Evolutionary conservation across 495 filamentous ascomycete species (phyloP), one percentile per base, ranked within the genome.

Genomic region (Talaromyces thailandensis): DNA sequence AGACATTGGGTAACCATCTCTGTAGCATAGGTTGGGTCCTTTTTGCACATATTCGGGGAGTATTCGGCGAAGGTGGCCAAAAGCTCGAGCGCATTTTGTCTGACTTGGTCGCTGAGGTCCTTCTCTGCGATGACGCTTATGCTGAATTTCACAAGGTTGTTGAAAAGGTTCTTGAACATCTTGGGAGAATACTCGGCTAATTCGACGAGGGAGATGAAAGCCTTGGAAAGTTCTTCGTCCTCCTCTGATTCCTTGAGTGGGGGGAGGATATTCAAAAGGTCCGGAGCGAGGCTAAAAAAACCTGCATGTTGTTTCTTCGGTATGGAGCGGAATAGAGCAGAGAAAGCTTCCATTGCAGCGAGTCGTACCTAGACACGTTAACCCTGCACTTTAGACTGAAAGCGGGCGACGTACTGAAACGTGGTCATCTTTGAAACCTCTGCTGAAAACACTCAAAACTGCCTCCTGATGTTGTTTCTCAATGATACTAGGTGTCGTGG

Each of bases 1-100:
- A 99, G 78, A 71, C 95, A 99, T 74, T 99, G 95, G 0, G 92
- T 98, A 66, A 99, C 93, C 95, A 99, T 99, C 64, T 96, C 91
- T 58, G 81, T 84, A 7, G 93, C 93, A 73, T 95, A 99, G 16
- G 84, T 87, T 4, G 88, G 72, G 69, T 99, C 92, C 68, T 97
- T 98, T 72, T 85, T 88, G 79, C 94, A 98, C 88, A 97, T 96
- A 28, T 86, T 84, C 11, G 95, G 90, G 1, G 88, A 88, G 65
- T 94, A 93, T 67, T 99, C 95, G 63, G 95, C 94, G 75, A 99
- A 99, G 1, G 95, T 99, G 28, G 92, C 93, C 88, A 99, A 96
- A 51, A 99, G 81, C 69, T 99, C 95, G 60, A 99, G 76, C 2
- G 95, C 89, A 70, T 97, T 98, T 71, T 99, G 95, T 64, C 95